Base-by-base conservation (phyloP, 2,329 filamentous ascomycete species). In the Diplodia seriata region DNA sequence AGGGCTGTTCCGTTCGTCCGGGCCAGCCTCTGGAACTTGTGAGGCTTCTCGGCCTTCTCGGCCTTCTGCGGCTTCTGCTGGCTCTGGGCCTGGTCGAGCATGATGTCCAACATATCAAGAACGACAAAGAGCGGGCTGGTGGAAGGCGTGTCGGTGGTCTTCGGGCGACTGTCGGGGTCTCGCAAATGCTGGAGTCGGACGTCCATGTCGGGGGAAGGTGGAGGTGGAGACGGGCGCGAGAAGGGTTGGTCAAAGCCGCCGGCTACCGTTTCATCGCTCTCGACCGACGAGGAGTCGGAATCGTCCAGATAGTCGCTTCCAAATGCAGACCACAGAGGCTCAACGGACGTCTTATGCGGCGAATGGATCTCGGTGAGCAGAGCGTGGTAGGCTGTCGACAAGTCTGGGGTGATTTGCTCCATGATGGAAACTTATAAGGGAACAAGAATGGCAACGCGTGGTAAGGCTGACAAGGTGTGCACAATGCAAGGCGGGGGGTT, bases 21-120 rank as follows among this genome's bases (percentile, higher is more conserved):
- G 26, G n/a, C 3, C 1, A 43, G 11, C n/a, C 36, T 63, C 4
- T 29, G 29, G 8, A 11, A 12, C 11, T 38, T 11, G 14, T 33
- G 31, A 6, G 31, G 31, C 31, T 33, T 33, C 31, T 33, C 31
- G 31, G 20, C 15, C 23, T 26, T 18, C 18, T 57, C 5, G 4
- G 40, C 31, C 36, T 38, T 11, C n/a, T 33, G 31, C 5, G 20
- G 23, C 23, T 26, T 18, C 18, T 57, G 12, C 11, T 29, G 54
- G 2, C 5, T 31, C 54, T 56, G 53, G 3, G 54, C 54, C 43
- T 67, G 53, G 14, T 56, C 53, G 26, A 67, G 64, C 64, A 67
- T 67, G 26, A 67, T 67, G 9, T 67, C 64, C 29, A 67, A 31
- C 54, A 67, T 67, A 20, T 67, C 64, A 2, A 67, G 54, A 6